A percentile compares a stretch with the other conserved stretches of the same genome.
These are phyloP conservation scores for Coemansia sp. DNA, from an alignment of 192 early-diverging fungal genomes.

Conservation along the genomic window DNA sequence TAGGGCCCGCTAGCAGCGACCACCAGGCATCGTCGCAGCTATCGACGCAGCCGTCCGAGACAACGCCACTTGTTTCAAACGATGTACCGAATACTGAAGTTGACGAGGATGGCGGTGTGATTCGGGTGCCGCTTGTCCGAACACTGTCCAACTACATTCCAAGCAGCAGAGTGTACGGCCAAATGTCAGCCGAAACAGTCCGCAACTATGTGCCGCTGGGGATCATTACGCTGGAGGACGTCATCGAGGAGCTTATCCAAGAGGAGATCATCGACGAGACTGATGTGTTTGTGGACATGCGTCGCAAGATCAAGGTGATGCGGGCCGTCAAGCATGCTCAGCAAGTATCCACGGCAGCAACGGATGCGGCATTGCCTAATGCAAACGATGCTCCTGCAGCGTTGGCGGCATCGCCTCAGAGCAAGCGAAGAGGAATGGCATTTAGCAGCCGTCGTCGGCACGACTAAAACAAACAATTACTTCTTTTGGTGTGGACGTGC, in stretches of 20 bases:
- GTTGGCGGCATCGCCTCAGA: background rate
- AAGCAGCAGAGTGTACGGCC: constrained; percentile 25
- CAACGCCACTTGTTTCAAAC: constrained; percentile 23
- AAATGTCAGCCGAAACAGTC: constrained; percentile 44
- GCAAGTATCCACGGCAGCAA: background rate
- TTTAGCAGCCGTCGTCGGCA: constrained; percentile 27
- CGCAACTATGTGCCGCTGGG: constrained; percentile 59
- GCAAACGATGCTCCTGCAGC: background rate
- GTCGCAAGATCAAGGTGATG: constrained; percentile 46
- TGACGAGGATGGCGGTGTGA: background rate
- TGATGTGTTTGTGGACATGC: constrained; percentile 61
- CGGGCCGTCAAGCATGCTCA: constrained; percentile 44
- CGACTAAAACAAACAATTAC: background rate
- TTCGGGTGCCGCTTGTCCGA: constrained; percentile 22
- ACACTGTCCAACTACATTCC: constrained; percentile 42
- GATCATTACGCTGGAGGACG: constrained; percentile 77
- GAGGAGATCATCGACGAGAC: constrained; percentile 83
- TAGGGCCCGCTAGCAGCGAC: constrained; percentile 13
- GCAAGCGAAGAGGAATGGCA: constrained; percentile 22
- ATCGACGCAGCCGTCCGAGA: constrained; percentile 1
- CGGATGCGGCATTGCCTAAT: background rate
- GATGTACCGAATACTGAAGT: background rate
- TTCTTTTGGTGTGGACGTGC: no score
- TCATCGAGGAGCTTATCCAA: constrained; percentile 79
- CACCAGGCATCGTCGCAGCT: background rate